A percentile compares a stretch with the other conserved stretches of the same genome.
phyloP scores from a whole-genome alignment of 2,329 filamentous ascomycete species.

The Ophiostoma himal-ulmi region DNA sequence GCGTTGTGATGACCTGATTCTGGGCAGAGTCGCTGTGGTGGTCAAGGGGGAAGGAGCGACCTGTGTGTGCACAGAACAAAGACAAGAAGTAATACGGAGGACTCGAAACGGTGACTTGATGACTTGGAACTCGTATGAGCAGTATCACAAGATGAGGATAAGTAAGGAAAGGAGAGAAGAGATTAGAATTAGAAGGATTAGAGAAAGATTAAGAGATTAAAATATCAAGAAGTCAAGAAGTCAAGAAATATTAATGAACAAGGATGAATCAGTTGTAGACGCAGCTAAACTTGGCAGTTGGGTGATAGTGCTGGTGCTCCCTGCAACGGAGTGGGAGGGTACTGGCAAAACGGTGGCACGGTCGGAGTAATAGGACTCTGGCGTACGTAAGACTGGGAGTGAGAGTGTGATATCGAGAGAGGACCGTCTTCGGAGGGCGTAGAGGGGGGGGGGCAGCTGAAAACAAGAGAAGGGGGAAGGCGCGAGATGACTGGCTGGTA shows the following conservation, averaged over 20 bases:
- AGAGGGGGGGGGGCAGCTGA: not conserved
- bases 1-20: constrained; percentile 11
- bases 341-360: constrained; percentile 1
- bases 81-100: not conserved
- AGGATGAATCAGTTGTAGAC: not conserved
- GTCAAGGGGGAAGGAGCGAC: not conserved
- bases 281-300: not conserved
- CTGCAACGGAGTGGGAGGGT: not conserved
- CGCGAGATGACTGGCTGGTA: constrained; percentile 3
- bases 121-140: not conserved
- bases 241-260: not conserved
- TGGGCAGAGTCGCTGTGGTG: not conserved
- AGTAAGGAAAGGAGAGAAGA: not conserved
- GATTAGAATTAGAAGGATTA: not conserved
- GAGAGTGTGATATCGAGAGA: not conserved
- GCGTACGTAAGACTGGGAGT: not conserved
- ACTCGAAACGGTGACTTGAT: constrained; percentile 2
- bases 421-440: not conserved
- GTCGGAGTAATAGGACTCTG: not conserved
- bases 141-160: constrained; percentile 1
- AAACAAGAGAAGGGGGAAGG: not conserved
- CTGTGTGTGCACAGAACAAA: not conserved
- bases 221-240: not conserved
- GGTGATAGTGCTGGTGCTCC: not conserved
- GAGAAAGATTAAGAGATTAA: not conserved